Base-by-base conservation (phyloP, 306 rosid genomes). In the Prunus campanulata region DNA sequence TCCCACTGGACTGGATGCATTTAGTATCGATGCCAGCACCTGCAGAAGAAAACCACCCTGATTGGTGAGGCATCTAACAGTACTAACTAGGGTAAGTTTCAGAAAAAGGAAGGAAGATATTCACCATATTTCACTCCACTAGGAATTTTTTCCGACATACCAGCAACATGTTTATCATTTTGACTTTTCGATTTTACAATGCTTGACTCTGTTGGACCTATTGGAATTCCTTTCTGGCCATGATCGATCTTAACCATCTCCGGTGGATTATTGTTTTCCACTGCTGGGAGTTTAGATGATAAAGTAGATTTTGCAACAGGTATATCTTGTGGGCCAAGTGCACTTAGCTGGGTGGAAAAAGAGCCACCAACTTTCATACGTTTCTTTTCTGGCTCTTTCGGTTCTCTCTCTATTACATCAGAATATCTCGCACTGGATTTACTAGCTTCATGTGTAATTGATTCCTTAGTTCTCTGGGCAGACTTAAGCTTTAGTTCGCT, bases 401-500 rank as follows among this genome's bases (percentile, higher is more conserved):
- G 81, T 82, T 86, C 93, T 55, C 69, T 71, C 62, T 69, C 90
- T 72, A 79, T 72, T 78, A 63, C 78, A 49, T 79, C 83, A 22
- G 88, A 56, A 70, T 78, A 70, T 20, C 77, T 73, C 14, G 71
- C 75, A 79, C 66, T 39, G 68, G 47, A 66, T 83, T 89, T 90
- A 63, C 82, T 78, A 66, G 78, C 77, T 66, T 78, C 42, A 55
- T 77, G 71, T 52, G 86, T 50, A 82, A 73, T 72, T 70, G 89
- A 64, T 78, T 92, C 97, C 90, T 90, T 91, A 74, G 71, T 85
- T 77, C 82, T 89, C 80, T 82, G 96, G 75, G 86, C 85, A 54
- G 95, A 89, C 87, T 89, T 90, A 47, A 85, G 88, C 93, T 83
- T 94, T 60, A 94, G 81, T 72, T 89, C 90, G 84, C 87, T 92